Base-by-base conservation (phyloP, 805 yeast genomes). In the Phaffomyces antillensis region DNA sequence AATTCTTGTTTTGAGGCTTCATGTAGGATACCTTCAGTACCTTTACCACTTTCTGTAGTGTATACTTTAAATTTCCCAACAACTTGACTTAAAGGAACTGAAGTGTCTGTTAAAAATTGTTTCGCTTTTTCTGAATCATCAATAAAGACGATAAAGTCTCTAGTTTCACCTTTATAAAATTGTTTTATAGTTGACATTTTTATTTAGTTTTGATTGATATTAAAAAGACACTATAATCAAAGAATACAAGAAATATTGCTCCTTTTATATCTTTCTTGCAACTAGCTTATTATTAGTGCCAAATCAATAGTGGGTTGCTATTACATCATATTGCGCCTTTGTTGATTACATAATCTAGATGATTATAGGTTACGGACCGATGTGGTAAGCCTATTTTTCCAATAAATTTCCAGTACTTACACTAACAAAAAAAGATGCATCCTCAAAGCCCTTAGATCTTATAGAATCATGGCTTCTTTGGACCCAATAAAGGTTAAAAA, bases 1-100 rank as follows among this genome's bases (percentile, higher is more conserved):
- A 87, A 60, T 48, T 81, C 84, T 17, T 70, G 66, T 45, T 77
- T 74, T 8, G 91, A 82, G 3, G 91, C 95, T 55, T 77, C 81
- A 42, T 82, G 86, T 24, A 84, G 60, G 9, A 73, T 71, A 45
- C 96, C 96, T 54, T 78, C 85, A 4, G 79, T 66, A 30, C 95
- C 96, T 36, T 66, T 67, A 39, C 86, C 83, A 23, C 68, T 70
- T 48, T 73, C 72, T 45, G 77, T 75, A 20, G 75, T 70, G 59
- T 72, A 88, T n/a, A 87, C 72, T 55, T 82, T 76, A 67, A 76
- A 85, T 9, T 73, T 69, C 0, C 82, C 81, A 1, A 85, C 79
- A 5, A 83, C 74, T 36, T 77, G 80, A 12, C 78, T 67, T 46
- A 83, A 66, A 20, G 91, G 82, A 31, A 72, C 54, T 1, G 68